Evolutionary conservation across 2,329 filamentous ascomycete species (phyloP).

Genomic region (Stachybotrys elegans): DNA sequence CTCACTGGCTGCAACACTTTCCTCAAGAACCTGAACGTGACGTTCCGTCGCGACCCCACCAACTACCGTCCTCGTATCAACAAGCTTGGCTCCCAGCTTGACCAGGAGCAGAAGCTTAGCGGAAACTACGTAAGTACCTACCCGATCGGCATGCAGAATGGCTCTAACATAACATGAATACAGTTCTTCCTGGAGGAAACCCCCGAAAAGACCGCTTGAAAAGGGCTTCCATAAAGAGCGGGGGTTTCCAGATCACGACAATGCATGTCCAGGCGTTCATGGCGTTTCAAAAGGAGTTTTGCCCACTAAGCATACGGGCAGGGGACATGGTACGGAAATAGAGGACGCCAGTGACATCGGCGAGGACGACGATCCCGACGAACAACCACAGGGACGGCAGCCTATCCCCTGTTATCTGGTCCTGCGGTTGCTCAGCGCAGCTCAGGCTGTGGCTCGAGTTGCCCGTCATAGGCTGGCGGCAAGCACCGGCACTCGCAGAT

Average conservation of each 20-base stretch:
- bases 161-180: slow-evolving; percentile 14
- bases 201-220: slow-evolving; percentile 53
- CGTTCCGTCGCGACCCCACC: slow-evolving; percentile 95
- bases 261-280: slow-evolving; percentile 40
- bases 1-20: slow-evolving; percentile 96
- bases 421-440: slow-evolving; percentile 35
- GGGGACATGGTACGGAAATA: slow-evolving; percentile 25
- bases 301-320: slow-evolving; percentile 20
- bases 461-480: slow-evolving; percentile 3
- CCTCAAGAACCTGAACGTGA: slow-evolving; percentile 94
- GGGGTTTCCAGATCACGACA: slow-evolving; percentile 22
- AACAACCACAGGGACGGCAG: slow-evolving; percentile 53
- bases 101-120: slow-evolving; percentile 90
- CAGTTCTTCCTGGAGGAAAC: slow-evolving; percentile 93
- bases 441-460: too few relatives aligned
- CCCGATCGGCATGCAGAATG: not conserved
- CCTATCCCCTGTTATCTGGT: slow-evolving; percentile 64
- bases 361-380: slow-evolving; percentile 64
- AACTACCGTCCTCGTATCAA: slow-evolving; percentile 98
- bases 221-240: slow-evolving; percentile 37
- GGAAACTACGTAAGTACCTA: slow-evolving; percentile 77
- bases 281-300: slow-evolving; percentile 42
- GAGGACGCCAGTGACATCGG: slow-evolving; percentile 46
- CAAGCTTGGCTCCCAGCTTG: slow-evolving; percentile 91
- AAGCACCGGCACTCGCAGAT: slow-evolving; percentile 33